Base-by-base conservation (phyloP, 352 stramenopile species). In the Phytopythium ostracodes region DNA sequence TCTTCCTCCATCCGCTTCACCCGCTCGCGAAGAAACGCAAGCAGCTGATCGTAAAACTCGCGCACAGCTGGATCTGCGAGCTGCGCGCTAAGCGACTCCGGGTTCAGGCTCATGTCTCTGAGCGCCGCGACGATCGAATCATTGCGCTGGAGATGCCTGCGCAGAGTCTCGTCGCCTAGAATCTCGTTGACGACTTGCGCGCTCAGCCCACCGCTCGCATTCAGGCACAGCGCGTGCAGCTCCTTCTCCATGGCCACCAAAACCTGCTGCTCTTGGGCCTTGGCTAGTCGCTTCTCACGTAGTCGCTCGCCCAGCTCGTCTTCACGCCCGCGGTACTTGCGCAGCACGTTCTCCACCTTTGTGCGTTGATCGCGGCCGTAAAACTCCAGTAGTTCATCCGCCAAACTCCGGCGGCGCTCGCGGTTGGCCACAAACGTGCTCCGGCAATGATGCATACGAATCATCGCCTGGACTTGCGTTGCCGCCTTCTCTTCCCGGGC, bases 81-180 rank as follows among this genome's bases (percentile, higher is more conserved):
- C 55, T 91, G 81, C 53, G 44, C 55, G n/a, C 64, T 44, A 4
- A 91, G 68, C 20, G 83, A 67, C 12, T 73, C 56, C 10, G 81
- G 79, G 24, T 84, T 77, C 63, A 91, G 63, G 59, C 81, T 88
- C 76, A 91, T 87, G 44, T 91, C 81, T 25, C 81, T 72, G 38
- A 91, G 57, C 22, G 81, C 81, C 18, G 68, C 40, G 1, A 89
- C 71, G 33, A 91, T 73, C 22, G 72, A 68, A 29, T 78, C 73
- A 33, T 85, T 73, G 24, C 68, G 63, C 43, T 77, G 64, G 10
- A 87, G 44, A 31, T 78, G 35, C 12, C 54, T 35, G 5, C 79
- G 78, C 55, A 91, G 80, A 9, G 61, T 63, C 20, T 64, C 57
- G 31, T 91, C 70, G 12, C 72, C 60, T 24, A 91, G 65, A 43